Conservation (phyloP, 352 stramenopile genomes). For the Phytophthora gonapodyides region DNA sequence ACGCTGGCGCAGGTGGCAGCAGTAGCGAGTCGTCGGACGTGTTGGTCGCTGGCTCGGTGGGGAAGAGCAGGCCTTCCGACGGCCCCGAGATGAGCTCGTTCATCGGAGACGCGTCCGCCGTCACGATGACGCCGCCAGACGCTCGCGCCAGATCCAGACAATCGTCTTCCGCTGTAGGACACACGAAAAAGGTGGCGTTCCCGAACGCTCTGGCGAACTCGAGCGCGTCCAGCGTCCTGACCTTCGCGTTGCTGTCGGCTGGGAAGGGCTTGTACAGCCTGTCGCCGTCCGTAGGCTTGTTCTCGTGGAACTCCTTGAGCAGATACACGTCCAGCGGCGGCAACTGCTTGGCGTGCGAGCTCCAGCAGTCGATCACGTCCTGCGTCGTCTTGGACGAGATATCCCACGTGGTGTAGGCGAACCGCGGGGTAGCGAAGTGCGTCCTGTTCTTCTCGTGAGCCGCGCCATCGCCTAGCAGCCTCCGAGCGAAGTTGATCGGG, state of each 20-base stretch:
- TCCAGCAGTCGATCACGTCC: constrained; percentile 55
- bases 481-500: constrained; percentile 19
- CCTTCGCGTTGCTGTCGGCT: constrained; percentile 16
- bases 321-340: constrained; percentile 43
- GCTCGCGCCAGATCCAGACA: constrained; percentile 64
- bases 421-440: constrained; percentile 38
- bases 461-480: constrained; percentile 13
- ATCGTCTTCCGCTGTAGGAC: constrained; percentile 59
- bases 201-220: constrained; percentile 44
- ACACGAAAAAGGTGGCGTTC: constrained; percentile 51
- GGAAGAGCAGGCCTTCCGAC: constrained; percentile 17
- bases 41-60: constrained; percentile 1
- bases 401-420: constrained; percentile 53
- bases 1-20: background rate
- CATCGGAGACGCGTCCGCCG: constrained; percentile 55
- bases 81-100: constrained; percentile 46
- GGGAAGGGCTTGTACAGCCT: constrained; percentile 27
- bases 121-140: constrained; percentile 47
- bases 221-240: constrained; percentile 19
- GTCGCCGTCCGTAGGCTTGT: constrained; percentile 18
- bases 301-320: constrained; percentile 12
- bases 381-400: constrained; percentile 38
- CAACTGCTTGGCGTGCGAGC: constrained; percentile 43
- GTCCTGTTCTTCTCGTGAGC: constrained; percentile 18
- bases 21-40: constrained; percentile 10